Percentiles rank a stretch among this genome's conserved stretches.
phyloP scores from a whole-genome alignment of 306 rosid genomes.

The Prosopis cineraria region DNA sequence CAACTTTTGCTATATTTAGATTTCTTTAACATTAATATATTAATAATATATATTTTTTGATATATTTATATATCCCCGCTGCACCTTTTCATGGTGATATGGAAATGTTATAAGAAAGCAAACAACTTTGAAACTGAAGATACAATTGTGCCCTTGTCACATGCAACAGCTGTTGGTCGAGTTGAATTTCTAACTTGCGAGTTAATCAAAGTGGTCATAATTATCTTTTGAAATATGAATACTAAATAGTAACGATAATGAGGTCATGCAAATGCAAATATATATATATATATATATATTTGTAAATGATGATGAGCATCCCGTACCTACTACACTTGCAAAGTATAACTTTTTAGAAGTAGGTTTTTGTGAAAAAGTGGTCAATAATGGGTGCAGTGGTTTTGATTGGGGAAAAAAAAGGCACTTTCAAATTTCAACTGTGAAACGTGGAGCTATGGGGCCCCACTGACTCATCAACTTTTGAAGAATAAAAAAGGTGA shows the following conservation, averaged over 20 bases:
- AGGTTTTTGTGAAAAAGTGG: neutral
- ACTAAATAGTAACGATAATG: neutral
- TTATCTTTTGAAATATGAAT: neutral
- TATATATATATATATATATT: neutral
- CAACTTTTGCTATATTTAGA: neutral
- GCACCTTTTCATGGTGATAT: conserved; percentile 23
- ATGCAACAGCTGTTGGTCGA: conserved; percentile 31
- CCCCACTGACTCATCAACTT: conserved; percentile 34
- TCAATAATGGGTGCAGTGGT: conserved; percentile 32
- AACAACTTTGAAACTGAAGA: conserved; percentile 12
- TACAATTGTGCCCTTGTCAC: conserved; percentile 19
- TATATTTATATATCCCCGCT: no score
- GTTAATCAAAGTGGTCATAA: conserved; percentile 15
- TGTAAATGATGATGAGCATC: conserved; percentile 19
- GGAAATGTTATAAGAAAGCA: neutral
- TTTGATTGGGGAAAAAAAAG: conserved; percentile 27
- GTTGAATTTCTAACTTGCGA: conserved; percentile 27
- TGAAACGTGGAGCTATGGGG: no score
- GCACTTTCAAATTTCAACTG: neutral
- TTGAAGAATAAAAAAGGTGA: conserved; percentile 30
- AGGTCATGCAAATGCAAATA: conserved; percentile 36
- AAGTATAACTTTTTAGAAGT: neutral
- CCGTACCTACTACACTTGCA: conserved; percentile 33
- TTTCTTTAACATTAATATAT: conserved; percentile 21
- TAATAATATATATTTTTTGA: no score